Evolutionary conservation across 805 yeast genomes (phyloP).

Genomic region (Candida nanaspora): DNA sequence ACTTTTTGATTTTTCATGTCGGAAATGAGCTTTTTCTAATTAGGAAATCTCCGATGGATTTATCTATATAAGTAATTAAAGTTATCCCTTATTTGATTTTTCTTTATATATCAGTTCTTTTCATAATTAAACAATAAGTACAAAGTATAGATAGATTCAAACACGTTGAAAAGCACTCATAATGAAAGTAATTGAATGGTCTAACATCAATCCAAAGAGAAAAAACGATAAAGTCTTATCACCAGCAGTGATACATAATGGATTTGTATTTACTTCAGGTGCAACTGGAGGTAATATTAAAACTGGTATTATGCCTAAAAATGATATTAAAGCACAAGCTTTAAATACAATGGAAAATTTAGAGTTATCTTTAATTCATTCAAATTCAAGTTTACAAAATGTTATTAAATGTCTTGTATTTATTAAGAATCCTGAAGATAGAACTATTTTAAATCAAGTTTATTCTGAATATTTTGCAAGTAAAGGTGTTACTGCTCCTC

Average conservation of each 20-base stretch:
- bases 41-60: no score
- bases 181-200: background rate
- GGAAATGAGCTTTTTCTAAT: background rate
- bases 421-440: constrained; percentile 35
- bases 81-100: no score
- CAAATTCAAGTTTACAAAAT: constrained; percentile 39
- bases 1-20: no score
- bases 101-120: no score
- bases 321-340: constrained; percentile 35
- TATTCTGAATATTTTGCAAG: constrained; percentile 38
- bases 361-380: constrained; percentile 30
- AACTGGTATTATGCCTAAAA: constrained; percentile 1
- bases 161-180: background rate
- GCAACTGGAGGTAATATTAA: constrained; percentile 31
- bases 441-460: constrained; percentile 35
- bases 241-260: constrained; percentile 34
- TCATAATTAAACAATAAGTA: no score
- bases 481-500: constrained; percentile 31
- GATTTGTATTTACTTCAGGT: constrained; percentile 44
- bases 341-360: constrained; percentile 36
- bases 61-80: no score
- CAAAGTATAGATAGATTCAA: no score
- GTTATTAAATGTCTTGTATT: constrained; percentile 44
- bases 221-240: constrained; percentile 21
- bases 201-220: background rate